Conservation (phyloP, 768 basidiomycete genomes). For the Mycena rosella region DNA sequence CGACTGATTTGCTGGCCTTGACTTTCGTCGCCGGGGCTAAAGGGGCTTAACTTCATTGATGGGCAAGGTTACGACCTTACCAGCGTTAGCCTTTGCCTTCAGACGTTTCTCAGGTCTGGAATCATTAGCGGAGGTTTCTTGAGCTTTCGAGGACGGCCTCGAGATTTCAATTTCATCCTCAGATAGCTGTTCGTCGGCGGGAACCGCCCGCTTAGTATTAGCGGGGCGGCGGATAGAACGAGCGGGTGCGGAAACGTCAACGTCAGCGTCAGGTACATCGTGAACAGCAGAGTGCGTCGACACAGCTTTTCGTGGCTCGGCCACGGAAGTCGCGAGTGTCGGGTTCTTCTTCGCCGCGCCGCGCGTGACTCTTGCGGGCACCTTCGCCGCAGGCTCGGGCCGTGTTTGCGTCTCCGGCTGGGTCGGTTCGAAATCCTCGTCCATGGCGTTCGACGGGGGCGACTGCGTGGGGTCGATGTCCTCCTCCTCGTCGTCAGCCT, state of each 20-base stretch:
- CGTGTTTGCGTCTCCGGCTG: slow-evolving; percentile 11
- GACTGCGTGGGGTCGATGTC: background rate
- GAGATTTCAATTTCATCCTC: slow-evolving; percentile 26
- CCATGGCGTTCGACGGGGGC: slow-evolving; percentile 21
- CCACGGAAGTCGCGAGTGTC: background rate
- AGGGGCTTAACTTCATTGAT: background rate
- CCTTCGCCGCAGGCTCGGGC: slow-evolving; percentile 4
- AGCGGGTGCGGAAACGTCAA: background rate
- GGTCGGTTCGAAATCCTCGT: slow-evolving; percentile 31
- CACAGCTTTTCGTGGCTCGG: slow-evolving; percentile 10
- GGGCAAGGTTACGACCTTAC: background rate
- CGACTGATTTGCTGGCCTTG: background rate
- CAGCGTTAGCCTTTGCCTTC: background rate
- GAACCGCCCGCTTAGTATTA: background rate
- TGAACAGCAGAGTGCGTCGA: background rate
- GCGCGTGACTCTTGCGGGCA: slow-evolving; percentile 26
- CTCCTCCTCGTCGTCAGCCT: background rate
- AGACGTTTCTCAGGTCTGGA: background rate
- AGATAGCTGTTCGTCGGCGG: slow-evolving; percentile 4
- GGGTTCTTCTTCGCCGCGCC: slow-evolving; percentile 23
- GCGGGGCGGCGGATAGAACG: slow-evolving; percentile 17
- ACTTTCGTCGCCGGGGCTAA: background rate
- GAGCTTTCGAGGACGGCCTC: slow-evolving; percentile 5
- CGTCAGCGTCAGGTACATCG: background rate
- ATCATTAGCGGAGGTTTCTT: background rate